phyloP scores from a whole-genome alignment of 192 early-diverging fungal genomes.

The Geranomyces michiganensis region DNA sequence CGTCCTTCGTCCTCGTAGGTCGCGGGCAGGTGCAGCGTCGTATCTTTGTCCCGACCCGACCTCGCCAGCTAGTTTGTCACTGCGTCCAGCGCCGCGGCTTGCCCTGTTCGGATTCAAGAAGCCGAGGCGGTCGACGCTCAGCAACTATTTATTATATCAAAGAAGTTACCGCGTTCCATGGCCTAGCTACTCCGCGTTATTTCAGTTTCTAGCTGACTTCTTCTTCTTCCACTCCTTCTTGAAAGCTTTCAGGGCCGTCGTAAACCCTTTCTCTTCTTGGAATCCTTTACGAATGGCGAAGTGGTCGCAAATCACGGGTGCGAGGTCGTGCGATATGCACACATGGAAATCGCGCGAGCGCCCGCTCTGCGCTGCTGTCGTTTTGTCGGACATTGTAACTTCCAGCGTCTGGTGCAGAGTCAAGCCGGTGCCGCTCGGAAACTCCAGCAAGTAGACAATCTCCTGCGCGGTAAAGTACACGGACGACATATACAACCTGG shows the following conservation, averaged over 20 bases:
- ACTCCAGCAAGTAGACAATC: slow-evolving; percentile 3
- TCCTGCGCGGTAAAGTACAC: slow-evolving; percentile 25
- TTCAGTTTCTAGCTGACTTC: too few relatives aligned
- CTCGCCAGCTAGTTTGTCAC: too few relatives aligned
- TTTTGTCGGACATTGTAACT: slow-evolving; percentile 18
- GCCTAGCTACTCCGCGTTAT: too few relatives aligned
- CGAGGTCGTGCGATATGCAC: slow-evolving; percentile 29
- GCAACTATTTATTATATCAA: too few relatives aligned
- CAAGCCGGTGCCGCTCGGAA: slow-evolving; percentile 18
- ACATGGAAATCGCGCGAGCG: slow-evolving; percentile 18
- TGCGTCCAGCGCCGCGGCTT: too few relatives aligned
- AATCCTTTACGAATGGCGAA: slow-evolving; percentile 24
- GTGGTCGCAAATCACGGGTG: slow-evolving; percentile 2
- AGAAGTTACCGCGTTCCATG: too few relatives aligned
- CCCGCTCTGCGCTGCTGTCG: not conserved
- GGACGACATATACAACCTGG: slow-evolving; percentile 18
- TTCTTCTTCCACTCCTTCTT: slow-evolving; percentile 12
- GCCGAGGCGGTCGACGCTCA: too few relatives aligned
- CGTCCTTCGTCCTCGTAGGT: too few relatives aligned
- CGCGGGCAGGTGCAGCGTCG: too few relatives aligned
- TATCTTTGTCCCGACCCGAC: too few relatives aligned
- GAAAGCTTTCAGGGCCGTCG: slow-evolving; percentile 16
- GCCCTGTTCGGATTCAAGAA: too few relatives aligned
- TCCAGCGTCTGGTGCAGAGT: slow-evolving; percentile 19
- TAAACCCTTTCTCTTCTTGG: slow-evolving; percentile 25